Base-by-base conservation (phyloP, 2,329 filamentous ascomycete species). In the Microcyclospora tardicrescens region DNA sequence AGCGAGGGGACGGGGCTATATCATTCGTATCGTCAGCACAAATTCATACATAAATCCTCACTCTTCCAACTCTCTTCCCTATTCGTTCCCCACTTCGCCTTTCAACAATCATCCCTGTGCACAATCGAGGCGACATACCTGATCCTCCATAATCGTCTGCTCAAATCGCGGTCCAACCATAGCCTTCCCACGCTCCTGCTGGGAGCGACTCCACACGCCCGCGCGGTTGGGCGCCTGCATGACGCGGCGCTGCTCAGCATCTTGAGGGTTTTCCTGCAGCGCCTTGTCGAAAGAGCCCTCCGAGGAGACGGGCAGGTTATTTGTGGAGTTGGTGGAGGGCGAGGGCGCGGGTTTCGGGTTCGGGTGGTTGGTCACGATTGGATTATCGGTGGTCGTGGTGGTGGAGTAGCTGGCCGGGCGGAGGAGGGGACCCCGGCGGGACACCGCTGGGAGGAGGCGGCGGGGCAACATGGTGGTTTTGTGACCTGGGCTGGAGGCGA, bases 111-210 rank as follows among this genome's bases (percentile, higher is more conserved):
- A 34, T 50, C 30, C 4, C 4, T 32, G 10, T 30, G 24, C 9
- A 12, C n/a, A 28, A 13, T 4, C 2, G 33, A 37, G 10, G 16
- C 16, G n/a, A 24, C 76, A 51, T 69, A 95, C 89, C 83, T 98
- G 91, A 50, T 81, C 67, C 53, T 80, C 77, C 66, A 96, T 89
- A 56, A 93, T 84, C 28, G 85, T 96, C 76, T 96, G 89, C 71
- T 98, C 91, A 57, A 98, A 98, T 52, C 89, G 73, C 48, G 91
- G 91, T 32, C 91, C 91, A 32, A 78, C 77, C 89, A 98, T 98
- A 38, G 86, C 91, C 62, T 77, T 65, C 38, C 76, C 73, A 54
- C 89, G 73, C 30, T 85, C 77, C 62, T 77, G 76, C 72, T 98
- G 91, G 66, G 77, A 93, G 57, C 76, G 68, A 44, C 84, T 85